phyloP scores from a whole-genome alignment of 495 filamentous ascomycete species.

The Penicillium chermesinum region DNA sequence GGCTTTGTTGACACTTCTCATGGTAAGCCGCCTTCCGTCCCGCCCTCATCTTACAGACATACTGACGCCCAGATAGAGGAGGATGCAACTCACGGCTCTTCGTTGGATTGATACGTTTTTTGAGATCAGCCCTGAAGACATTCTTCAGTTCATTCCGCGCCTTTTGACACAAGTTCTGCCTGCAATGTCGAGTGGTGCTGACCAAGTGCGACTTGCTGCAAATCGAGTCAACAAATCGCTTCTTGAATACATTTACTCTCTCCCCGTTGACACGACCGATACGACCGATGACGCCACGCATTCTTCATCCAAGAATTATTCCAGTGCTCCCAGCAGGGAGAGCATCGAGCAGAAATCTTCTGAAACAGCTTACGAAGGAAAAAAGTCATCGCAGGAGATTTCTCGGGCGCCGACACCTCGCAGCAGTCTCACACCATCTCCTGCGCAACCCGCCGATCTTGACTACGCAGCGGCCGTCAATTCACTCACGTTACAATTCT shows the following conservation, averaged over 20 bases:
- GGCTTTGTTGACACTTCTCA: conserved; percentile 80
- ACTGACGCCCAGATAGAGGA: conserved; percentile 53
- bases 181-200: conserved; percentile 86
- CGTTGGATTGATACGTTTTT: conserved; percentile 96
- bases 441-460: conserved; percentile 57
- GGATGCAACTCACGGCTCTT: conserved; percentile 81
- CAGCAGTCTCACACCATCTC: conserved; percentile 36
- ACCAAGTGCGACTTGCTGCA: conserved; percentile 82
- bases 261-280: conserved; percentile 67
- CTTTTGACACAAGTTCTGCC: conserved; percentile 89
- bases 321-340: conserved; percentile 45
- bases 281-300: conserved; percentile 37
- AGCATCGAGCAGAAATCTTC: conserved; percentile 46
- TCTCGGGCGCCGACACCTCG: conserved; percentile 46
- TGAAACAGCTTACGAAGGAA: conserved; percentile 31
- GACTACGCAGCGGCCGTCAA: conserved; percentile 98
- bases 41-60: background rate
- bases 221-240: conserved; percentile 83
- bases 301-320: conserved; percentile 31
- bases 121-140: conserved; percentile 94
- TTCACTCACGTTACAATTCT: conserved; percentile 86
- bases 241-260: conserved; percentile 83
- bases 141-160: conserved; percentile 89
- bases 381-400: conserved; percentile 30
- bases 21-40: conserved; percentile 41